phyloP scores from a whole-genome alignment of 2,329 filamentous ascomycete species.

The Lachnellula willkommii region DNA sequence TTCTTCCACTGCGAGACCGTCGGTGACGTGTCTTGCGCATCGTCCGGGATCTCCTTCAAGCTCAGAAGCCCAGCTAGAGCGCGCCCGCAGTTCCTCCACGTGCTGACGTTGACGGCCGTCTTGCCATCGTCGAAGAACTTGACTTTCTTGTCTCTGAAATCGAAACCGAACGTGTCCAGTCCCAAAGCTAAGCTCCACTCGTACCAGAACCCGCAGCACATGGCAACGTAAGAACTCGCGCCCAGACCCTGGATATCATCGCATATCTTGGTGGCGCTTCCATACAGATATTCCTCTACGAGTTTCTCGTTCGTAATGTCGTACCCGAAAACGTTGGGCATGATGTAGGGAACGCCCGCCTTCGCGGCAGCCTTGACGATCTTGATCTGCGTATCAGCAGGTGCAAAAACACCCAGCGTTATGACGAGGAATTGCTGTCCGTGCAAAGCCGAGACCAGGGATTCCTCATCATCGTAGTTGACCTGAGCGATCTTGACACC shows the following conservation, averaged over 20 bases:
- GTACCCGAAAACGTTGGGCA: slow-evolving; percentile 48
- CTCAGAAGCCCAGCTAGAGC: slow-evolving; percentile 47
- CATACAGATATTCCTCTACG: slow-evolving; percentile 26
- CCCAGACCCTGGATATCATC: slow-evolving; percentile 37
- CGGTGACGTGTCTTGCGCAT: slow-evolving; percentile 29
- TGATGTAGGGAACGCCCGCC: slow-evolving; percentile 48
- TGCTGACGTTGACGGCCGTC: slow-evolving; percentile 40
- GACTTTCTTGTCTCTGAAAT: slow-evolving; percentile 38
- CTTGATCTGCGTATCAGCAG: slow-evolving; percentile 41
- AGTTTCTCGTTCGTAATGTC: slow-evolving; percentile 8
- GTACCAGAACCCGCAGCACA: slow-evolving; percentile 49
- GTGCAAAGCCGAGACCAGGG: slow-evolving; percentile 44
- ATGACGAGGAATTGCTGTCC: slow-evolving; percentile 54
- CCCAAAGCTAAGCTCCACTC: slow-evolving; percentile 42
- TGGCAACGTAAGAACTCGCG: slow-evolving; percentile 32
- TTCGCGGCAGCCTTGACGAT: slow-evolving; percentile 50
- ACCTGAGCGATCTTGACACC: slow-evolving; percentile 40
- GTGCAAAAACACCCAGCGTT: slow-evolving; percentile 41
- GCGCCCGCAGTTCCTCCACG: slow-evolving; percentile 47
- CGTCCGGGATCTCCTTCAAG: slow-evolving; percentile 33
- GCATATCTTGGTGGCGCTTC: slow-evolving; percentile 17
- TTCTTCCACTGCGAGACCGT: slow-evolving; percentile 36
- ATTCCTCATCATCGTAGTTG: slow-evolving; percentile 39
- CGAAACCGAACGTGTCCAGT: slow-evolving; percentile 41
- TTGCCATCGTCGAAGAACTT: slow-evolving; percentile 50